Base-by-base conservation (phyloP, 257 asterid species). In the Petunia secreta region DNA sequence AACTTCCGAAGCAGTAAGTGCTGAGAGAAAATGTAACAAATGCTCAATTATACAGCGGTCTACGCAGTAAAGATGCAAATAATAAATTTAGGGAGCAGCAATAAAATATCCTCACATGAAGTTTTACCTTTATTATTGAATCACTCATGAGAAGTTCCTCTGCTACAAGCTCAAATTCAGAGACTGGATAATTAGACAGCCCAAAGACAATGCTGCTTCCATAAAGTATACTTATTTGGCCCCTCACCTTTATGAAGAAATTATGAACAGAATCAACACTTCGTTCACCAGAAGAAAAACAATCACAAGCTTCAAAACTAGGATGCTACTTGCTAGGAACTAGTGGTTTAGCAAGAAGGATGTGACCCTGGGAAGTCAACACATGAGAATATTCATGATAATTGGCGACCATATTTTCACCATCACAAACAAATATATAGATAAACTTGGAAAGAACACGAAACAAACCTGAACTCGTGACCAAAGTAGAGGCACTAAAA, bases 111-210 rank as follows among this genome's bases (percentile, higher is more conserved):
- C 48, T 78, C 44, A 46, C 16, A 48, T 41, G 86, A 67, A 52
- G 10, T 16, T 67, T 16, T 87, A 95, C 99, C 99, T 95, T 92
- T 83, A 95, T 95, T 63, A 83, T 66, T 14, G 99, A 95, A 85
- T 89, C 91, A 81, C 99, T 95, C 92, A 95, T 95, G 81, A 95
- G 91, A 79, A 95, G 98, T 88, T 95, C 99, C 86, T 95, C 99
- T 1, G 99, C 99, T 66, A 93, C 95, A 78, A 95, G 94, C 91
- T 95, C 99, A 86, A 95, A 95, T 86, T 95, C 98, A 58, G 99
- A 95, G 84, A 93, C 92, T 60, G 98, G 99, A 87, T 37, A 90
- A 36, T 88, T 85, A n/a, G 97, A 86, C 91, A 95, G 85, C 43
- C 99, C 99, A 82, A 95, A 95, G 82, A 91, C 85, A 59, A 95